Evolutionary conservation across 345 rosid species (phyloP).

Genomic region (Pelargonium nanum): DNA sequence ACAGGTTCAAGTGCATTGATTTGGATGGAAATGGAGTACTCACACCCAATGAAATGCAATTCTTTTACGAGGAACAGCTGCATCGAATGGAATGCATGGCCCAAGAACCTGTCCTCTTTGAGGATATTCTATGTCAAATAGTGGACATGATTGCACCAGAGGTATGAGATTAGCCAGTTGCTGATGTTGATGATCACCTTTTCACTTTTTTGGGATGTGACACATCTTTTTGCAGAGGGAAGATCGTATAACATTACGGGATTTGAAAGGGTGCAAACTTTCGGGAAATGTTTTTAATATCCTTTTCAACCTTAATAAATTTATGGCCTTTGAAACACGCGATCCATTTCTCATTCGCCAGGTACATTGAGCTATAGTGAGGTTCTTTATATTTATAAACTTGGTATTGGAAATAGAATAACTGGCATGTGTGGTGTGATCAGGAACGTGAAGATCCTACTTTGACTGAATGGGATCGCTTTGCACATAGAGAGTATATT

Average conservation of each 20-base stretch:
- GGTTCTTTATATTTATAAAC: neutral
- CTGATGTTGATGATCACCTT: too few relatives aligned
- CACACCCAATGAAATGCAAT: conserved; percentile 22
- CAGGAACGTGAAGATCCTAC: conserved; percentile 27
- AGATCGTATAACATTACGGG: conserved; percentile 14
- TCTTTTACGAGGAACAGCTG: conserved; percentile 27
- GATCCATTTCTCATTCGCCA: conserved; percentile 26
- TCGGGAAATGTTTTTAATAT: conserved; percentile 26
- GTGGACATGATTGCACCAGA: conserved; percentile 28
- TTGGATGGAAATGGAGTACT: conserved; percentile 29
- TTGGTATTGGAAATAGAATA: neutral
- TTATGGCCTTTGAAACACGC: conserved; percentile 22
- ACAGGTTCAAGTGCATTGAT: conserved; percentile 29
- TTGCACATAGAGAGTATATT: conserved; percentile 30
- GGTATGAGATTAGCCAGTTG: conserved; percentile 7
- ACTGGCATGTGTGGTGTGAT: neutral
- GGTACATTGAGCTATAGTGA: conserved; percentile 7
- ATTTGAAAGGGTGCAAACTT: conserved; percentile 25
- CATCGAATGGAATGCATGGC: conserved; percentile 29
- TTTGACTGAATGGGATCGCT: conserved; percentile 30
- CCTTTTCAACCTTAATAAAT: conserved; percentile 25
- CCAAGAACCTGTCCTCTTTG: conserved; percentile 23
- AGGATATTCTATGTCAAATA: conserved; percentile 25
- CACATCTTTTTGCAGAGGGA: conserved; percentile 13
- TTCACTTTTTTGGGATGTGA: neutral